Conservation (phyloP, 495 filamentous ascomycete genomes). For the Penicillium parvum region DNA sequence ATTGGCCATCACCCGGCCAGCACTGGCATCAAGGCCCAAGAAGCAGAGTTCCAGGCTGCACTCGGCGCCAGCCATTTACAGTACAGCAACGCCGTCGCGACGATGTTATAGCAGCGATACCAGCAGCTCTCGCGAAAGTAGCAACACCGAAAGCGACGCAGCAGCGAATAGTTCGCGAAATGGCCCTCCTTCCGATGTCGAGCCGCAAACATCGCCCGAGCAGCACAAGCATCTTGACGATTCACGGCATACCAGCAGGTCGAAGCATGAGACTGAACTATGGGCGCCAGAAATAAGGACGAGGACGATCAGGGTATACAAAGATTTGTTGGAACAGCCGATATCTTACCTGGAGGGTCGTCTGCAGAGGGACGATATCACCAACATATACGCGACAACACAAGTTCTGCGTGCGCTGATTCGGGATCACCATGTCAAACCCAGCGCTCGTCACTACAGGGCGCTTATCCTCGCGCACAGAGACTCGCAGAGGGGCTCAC, state of each 20-base stretch:
- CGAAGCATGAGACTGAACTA: too few species aligned
- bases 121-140: neutral
- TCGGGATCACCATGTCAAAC: conserved; percentile 54
- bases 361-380: conserved; percentile 19
- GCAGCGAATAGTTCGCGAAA: too few species aligned
- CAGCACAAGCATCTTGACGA: neutral
- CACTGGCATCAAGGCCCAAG: conserved; percentile 4
- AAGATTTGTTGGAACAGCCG: conserved; percentile 1
- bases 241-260: too few species aligned
- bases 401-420: conserved; percentile 47
- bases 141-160: neutral
- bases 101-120: conserved; percentile 22
- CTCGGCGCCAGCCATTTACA: conserved; percentile 2
- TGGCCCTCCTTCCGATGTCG: neutral
- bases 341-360: conserved; percentile 24
- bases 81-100: conserved; percentile 11
- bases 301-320: neutral
- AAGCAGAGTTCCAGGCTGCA: conserved; percentile 10
- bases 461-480: conserved; percentile 68
- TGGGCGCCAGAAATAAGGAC: too few species aligned
- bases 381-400: conserved; percentile 23
- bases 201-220: neutral
- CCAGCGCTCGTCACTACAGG: conserved; percentile 65
- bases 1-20: conserved; percentile 10
- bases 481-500: conserved; percentile 58